Evolutionary conservation across 805 yeast genomes (phyloP).

Genomic region (Torulaspora quercuum): DNA sequence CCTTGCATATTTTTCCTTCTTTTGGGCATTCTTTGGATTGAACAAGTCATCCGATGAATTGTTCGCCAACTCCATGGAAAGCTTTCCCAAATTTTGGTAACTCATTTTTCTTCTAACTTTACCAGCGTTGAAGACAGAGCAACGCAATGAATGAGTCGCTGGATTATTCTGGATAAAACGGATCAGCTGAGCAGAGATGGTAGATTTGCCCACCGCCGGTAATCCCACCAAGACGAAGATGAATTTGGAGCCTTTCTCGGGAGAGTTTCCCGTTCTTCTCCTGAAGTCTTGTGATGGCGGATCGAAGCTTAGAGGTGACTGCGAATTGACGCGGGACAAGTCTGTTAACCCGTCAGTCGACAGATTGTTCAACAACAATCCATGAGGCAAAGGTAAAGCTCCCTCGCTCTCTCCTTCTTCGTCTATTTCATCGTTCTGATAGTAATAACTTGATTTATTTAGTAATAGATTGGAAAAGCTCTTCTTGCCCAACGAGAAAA

Average conservation of each 20-base stretch:
- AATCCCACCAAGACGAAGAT: conserved; percentile 71
- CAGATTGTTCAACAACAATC: conserved; percentile 5
- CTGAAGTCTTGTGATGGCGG: conserved; percentile 12
- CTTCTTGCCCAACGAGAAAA: conserved; percentile 26
- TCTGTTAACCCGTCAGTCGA: conserved; percentile 8
- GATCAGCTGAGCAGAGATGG: conserved; percentile 62
- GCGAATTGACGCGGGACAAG: conserved; percentile 7
- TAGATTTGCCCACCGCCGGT: conserved; percentile 76
- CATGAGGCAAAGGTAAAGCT: conserved; percentile 11
- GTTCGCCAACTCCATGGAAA: conserved; percentile 28
- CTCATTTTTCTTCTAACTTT: conserved; percentile 61
- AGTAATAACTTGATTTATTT: conserved; percentile 17
- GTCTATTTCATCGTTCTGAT: conserved; percentile 17
- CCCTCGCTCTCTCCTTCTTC: conserved; percentile 6
- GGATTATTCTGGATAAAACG: conserved; percentile 45
- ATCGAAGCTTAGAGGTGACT: conserved; percentile 15
- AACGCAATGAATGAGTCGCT: conserved; percentile 29
- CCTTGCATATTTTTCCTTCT: conserved; percentile 51
- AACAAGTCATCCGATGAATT: conserved; percentile 40
- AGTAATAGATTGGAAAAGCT: conserved; percentile 22
- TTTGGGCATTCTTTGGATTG: conserved; percentile 42
- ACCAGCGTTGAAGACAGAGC: conserved; percentile 67
- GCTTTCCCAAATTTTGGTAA: conserved; percentile 19
- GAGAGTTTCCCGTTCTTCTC: no score
- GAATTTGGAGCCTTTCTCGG: conserved; percentile 42